Evolutionary conservation across 208 protist genomes (phyloP), one percentile per base, ranked within the genome.

Genomic region (Leishmania major): DNA sequence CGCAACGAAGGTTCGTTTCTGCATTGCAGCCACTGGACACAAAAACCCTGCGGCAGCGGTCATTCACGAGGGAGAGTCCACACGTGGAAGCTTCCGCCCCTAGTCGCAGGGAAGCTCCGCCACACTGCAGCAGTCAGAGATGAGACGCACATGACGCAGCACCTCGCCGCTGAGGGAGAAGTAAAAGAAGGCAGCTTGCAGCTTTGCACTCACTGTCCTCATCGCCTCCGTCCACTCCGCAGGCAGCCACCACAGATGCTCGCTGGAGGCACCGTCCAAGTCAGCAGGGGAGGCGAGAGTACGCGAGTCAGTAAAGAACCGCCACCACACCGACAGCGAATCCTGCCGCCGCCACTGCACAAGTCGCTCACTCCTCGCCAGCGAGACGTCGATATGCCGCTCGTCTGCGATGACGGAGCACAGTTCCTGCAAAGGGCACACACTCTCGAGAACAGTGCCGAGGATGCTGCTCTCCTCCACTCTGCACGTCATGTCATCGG

Each of bases 391-490:
- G 35, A 92, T 87, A 47, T 86, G 75, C 3, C 73, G 78, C 19
- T 88, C 86, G 80, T 91, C 91, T 37, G 85, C 83, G n/a, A 86
- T 81, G 22, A 89, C 75, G 28, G 88, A 83, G 77, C 90, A 91
- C 13, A 88, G 75, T 71, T 87, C 83, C 66, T 88, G 82, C 31
- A 90, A 64, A 1, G 86, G 82, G 72, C 77, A 82, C n/a, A 79
- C 82, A 19, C 77, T 79, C 82, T 85, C 82, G 77, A 85, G 64
- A 43, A 85, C 17, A 47, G 59, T 31, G 35, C 59, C 15, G 59
- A 85, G 55, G 13, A 3, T 5, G 4, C 53, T 31, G 43, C 47
- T 31, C 59, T 73, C 77, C 37, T 59, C 64, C 53, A 85, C 49
- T 7, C 35, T 53, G 62, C 77, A 78, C 31, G 73, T 79, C 28